A percentile compares a stretch with the other conserved stretches of the same genome.
Conservation (phyloP, 345 rosid genomes). For the Alliaria petiolata region DNA sequence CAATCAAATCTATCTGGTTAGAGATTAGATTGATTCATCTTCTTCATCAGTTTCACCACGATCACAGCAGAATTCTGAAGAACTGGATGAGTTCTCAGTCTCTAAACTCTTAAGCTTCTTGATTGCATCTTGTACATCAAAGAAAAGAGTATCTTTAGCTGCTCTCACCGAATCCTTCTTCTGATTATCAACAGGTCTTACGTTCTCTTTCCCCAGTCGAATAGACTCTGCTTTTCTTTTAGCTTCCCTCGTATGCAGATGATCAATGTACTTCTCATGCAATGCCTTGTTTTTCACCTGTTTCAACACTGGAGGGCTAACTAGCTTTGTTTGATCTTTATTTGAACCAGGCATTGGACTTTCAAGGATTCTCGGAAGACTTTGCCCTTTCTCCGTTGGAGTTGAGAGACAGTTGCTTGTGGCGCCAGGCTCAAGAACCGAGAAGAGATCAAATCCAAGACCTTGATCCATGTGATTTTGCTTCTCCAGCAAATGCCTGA, state of each 20-base stretch:
- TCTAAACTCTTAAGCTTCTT: slow-evolving; percentile 49
- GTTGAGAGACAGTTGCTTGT: slow-evolving; percentile 39
- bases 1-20: background rate
- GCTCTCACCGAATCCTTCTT: slow-evolving; percentile 42
- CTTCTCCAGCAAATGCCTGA: slow-evolving; percentile 60
- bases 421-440: slow-evolving; percentile 59
- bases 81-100: slow-evolving; percentile 19
- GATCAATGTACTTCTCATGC: slow-evolving; percentile 83
- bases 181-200: slow-evolving; percentile 19
- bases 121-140: slow-evolving; percentile 58
- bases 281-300: slow-evolving; percentile 59
- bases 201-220: slow-evolving; percentile 45
- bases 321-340: slow-evolving; percentile 27
- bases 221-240: slow-evolving; percentile 51
- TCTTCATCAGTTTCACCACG: slow-evolving; percentile 33
- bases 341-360: slow-evolving; percentile 34
- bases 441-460: slow-evolving; percentile 59
- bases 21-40: slow-evolving; percentile 22
- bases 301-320: slow-evolving; percentile 66
- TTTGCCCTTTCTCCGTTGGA: slow-evolving; percentile 42
- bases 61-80: slow-evolving; percentile 39
- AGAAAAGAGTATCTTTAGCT: slow-evolving; percentile 50
- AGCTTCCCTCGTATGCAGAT: slow-evolving; percentile 70
- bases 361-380: slow-evolving; percentile 39
- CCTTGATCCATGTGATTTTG: slow-evolving; percentile 41